Evolutionary conservation across 352 stramenopile genomes (phyloP).

Genomic region (Phytophthora nicotianae): DNA sequence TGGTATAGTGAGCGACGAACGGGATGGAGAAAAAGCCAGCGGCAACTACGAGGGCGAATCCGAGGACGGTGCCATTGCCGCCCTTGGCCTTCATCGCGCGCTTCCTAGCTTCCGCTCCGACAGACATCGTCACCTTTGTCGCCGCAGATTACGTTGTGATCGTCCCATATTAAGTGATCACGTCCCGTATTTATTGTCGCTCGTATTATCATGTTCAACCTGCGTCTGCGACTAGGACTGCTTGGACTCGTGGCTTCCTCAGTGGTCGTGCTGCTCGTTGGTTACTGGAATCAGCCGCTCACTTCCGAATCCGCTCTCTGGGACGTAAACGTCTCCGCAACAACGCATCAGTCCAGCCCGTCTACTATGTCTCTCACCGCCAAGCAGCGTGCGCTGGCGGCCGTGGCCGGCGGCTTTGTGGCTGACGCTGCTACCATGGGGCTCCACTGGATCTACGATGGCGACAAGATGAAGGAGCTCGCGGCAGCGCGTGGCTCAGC

Average conservation of each 20-base stretch:
- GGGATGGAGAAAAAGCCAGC: conserved; percentile 78
- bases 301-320: conserved; percentile 15
- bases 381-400: conserved; percentile 54
- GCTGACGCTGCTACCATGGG: conserved; percentile 71
- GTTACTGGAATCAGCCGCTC: conserved; percentile 12
- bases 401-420: conserved; percentile 60
- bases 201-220: conserved; percentile 3
- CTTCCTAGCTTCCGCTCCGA: conserved; percentile 25
- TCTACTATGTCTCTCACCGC: conserved; percentile 23
- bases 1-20: conserved; percentile 70
- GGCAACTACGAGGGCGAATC: conserved; percentile 52
- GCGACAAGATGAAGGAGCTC: conserved; percentile 47
- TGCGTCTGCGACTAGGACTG: neutral
- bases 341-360: neutral
- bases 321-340: neutral
- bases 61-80: conserved; percentile 48
- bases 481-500: conserved; percentile 23
- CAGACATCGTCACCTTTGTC: conserved; percentile 4
- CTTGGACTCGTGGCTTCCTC: conserved; percentile 1
- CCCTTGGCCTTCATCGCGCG: conserved; percentile 33
- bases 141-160: neutral
- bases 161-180: conserved; percentile 1
- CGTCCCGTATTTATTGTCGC: conserved; percentile 7
- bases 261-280: neutral
- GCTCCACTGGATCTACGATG: conserved; percentile 82